Percentiles rank a stretch among this genome's conserved stretches.
phyloP scores from a whole-genome alignment of 306 rosid species.

The Crataegus laevigata region DNA sequence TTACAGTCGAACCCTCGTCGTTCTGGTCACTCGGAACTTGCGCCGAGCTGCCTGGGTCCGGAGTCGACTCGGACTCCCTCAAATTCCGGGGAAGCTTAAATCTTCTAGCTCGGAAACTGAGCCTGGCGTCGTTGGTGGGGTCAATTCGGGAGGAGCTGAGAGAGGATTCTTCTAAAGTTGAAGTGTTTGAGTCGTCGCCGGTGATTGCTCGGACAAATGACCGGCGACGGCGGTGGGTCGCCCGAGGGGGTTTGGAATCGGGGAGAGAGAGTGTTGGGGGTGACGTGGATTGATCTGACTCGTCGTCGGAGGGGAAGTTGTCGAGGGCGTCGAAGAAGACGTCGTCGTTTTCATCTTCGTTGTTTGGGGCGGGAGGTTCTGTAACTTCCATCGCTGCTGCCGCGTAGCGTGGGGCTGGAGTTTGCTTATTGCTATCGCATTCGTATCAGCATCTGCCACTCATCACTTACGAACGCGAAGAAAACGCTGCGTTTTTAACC shows the following conservation, averaged over 20 bases:
- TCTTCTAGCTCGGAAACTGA: conserved; percentile 12
- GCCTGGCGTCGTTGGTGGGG: conserved; percentile 7
- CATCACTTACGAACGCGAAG: neutral
- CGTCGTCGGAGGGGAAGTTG: conserved; percentile 21
- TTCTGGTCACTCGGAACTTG: conserved; percentile 22
- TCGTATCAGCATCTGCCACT: neutral
- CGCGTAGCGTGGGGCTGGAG: neutral
- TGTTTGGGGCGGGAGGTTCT: conserved; percentile 16
- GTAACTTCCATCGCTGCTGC: conserved; percentile 32
- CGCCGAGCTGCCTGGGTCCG: conserved; percentile 3
- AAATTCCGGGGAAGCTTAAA: conserved; percentile 3
- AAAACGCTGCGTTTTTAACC: neutral
- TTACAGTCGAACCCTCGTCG: conserved; percentile 40
- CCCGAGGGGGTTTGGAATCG: conserved; percentile 9
- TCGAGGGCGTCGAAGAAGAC: conserved; percentile 37
- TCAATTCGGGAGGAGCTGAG: conserved; percentile 17
- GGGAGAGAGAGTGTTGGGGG: conserved; percentile 6
- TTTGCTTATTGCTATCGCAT: no score
- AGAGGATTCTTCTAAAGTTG: conserved; percentile 11
- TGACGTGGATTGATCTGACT: conserved; percentile 35
- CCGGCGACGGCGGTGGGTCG: conserved; percentile 39
- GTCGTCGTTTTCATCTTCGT: conserved; percentile 24
- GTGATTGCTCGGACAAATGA: neutral
- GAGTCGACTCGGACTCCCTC: conserved; percentile 22
- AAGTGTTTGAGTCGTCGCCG: conserved; percentile 10